Base-by-base conservation (phyloP, 179 eudicot genomes). In the Nepenthes alata region DNA sequence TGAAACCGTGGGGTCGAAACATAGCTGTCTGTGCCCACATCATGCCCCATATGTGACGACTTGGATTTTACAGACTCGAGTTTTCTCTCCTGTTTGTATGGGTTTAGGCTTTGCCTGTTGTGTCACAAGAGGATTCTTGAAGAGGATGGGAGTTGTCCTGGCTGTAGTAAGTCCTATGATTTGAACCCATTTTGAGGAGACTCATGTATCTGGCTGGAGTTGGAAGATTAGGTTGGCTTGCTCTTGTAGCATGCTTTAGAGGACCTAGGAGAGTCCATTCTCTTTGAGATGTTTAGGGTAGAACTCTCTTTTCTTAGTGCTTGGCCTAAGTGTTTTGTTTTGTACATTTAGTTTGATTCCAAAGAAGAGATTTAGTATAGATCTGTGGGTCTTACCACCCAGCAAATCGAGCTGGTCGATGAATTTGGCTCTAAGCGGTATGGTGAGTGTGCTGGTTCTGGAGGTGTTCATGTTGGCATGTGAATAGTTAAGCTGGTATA, bases 41-140 rank as follows among this genome's bases (percentile, higher is more conserved):
- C 86, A 2, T 91, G 96, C 63, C 98, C 98, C 61, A 91, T 91
- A 63, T 91, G 73, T 74, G 98, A 91, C 73, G 98, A 91, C 77
- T 76, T 91, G 70, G 98, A 91, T 62, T 45, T 65, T 9, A 91
- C 98, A 2, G 98, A 91, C 48, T 79, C 91, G 16, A 89, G 83
- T 53, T 91, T 91, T 75, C 80, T 78, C 39, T 96, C 98, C 2
- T 91, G 98, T 58, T 72, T 74, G 2, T 91, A 96, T 52, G 98
- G 96, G 14, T 91, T 89, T 65, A 78, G 78, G 78, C 85, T 91
- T 61, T 91, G 98, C 70, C 95, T 91, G 59, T 91, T 91, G 75
- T 91, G 98, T 72, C 91, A 91, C 82, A 84, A 91, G 77, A 73
- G 91, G 71, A 91, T 91, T 76, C 78, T 82, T 54, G 98, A 91